Conservation (phyloP, 1,284 basidiomycete genomes). For the Ustilago crameri region DNA sequence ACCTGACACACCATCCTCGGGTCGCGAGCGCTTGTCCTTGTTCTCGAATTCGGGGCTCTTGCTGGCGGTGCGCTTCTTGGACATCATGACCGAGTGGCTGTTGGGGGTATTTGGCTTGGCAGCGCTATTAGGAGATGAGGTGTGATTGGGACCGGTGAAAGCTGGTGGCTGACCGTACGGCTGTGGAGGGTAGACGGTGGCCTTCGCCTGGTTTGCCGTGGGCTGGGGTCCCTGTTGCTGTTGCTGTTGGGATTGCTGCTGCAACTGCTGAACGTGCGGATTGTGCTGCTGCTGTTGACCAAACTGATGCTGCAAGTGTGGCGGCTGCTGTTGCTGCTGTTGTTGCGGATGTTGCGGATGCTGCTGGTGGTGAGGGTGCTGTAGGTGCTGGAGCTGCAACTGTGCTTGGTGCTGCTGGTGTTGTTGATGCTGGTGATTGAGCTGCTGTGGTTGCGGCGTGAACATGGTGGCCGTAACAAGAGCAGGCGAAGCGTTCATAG, state of each 20-base stretch:
- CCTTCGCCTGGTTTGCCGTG: conserved; percentile 20
- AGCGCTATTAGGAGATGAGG: conserved; percentile 42
- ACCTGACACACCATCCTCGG: conserved; percentile 29
- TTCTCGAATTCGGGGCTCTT: conserved; percentile 51
- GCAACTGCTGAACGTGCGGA: conserved; percentile 19
- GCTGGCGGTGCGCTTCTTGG: conserved; percentile 53
- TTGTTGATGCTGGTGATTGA: conserved; percentile 36
- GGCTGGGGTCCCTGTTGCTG: conserved; percentile 26
- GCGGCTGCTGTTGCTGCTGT: conserved; percentile 16
- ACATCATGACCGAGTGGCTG: conserved; percentile 37
- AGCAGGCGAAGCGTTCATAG: conserved; percentile 29
- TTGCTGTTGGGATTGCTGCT: conserved; percentile 25
- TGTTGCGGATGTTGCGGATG: conserved; percentile 25
- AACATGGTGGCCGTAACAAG: conserved; percentile 34
- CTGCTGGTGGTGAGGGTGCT: conserved; percentile 18
- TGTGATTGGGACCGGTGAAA: conserved; percentile 32
- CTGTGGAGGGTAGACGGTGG: conserved; percentile 51
- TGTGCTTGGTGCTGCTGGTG: conserved; percentile 27
- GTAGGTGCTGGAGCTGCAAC: conserved; percentile 22
- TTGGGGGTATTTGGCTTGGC: conserved; percentile 45
- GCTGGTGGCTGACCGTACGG: conserved; percentile 47
- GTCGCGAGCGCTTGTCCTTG: conserved; percentile 56
- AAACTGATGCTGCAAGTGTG: conserved; percentile 24
- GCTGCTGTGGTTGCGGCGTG: conserved; percentile 29
- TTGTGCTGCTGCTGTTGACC: conserved; percentile 26